Percentiles rank a stretch among this genome's conserved stretches.
These are phyloP conservation scores for Plasmodium coatneyi DNA, from an alignment of 169 alveolate genomes.

Conservation along the genomic window DNA sequence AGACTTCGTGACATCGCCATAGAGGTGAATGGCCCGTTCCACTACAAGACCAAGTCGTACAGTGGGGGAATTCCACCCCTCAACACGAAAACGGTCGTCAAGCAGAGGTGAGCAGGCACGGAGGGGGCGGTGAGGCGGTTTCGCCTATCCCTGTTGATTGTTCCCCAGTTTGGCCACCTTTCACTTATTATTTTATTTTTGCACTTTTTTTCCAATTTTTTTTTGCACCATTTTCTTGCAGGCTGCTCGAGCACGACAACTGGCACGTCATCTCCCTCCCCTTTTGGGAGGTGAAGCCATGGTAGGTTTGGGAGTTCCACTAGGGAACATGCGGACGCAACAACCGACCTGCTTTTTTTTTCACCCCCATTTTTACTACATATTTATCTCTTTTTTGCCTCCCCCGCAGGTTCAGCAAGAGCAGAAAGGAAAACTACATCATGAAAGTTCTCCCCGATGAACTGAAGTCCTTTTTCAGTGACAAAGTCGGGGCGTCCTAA, in stretches of 20 bases:
- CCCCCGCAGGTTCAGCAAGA: slow-evolving; percentile 50
- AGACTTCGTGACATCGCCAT: slow-evolving; percentile 45
- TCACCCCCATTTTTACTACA: not conserved
- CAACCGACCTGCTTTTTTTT: not conserved
- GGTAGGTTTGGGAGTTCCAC: slow-evolving; percentile 13
- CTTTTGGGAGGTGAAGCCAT: slow-evolving; percentile 75
- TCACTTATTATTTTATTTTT: not conserved
- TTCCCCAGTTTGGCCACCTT: not conserved
- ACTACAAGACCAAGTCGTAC: slow-evolving; percentile 61
- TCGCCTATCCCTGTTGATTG: not conserved
- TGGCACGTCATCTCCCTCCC: slow-evolving; percentile 73
- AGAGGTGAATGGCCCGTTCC: slow-evolving; percentile 73
- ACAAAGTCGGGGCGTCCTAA: not conserved
- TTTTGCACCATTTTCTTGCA: not conserved
- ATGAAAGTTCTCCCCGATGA: slow-evolving; percentile 38
- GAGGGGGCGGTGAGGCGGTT: not conserved
- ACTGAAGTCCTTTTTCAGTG: slow-evolving; percentile 32
- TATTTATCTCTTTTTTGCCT: not conserved
- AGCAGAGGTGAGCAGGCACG: slow-evolving; percentile 17
- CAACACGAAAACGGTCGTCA: slow-evolving; percentile 55
- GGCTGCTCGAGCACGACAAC: slow-evolving; percentile 43
- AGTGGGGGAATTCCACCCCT: slow-evolving; percentile 4
- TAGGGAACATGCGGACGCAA: not conserved
- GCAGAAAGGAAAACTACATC: slow-evolving; percentile 62
- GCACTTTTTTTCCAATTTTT: not conserved